Evolutionary conservation across 306 rosid genomes (phyloP).

Genomic region (Corylus avellana): DNA sequence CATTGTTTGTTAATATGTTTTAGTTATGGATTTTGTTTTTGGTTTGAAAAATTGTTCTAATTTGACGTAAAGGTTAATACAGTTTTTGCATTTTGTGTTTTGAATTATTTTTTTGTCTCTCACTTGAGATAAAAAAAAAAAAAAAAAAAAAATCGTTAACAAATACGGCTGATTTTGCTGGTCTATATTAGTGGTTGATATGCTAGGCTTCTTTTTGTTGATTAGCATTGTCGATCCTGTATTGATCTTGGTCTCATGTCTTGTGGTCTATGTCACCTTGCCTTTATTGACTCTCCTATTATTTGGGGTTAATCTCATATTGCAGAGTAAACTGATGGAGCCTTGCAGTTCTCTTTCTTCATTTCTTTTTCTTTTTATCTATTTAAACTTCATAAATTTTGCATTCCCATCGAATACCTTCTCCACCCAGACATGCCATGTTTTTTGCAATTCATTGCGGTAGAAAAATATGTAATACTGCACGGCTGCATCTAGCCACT

Average conservation of each 20-base stretch:
- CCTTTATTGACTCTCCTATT: not conserved
- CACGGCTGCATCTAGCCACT: not conserved
- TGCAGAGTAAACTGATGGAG: too few species aligned
- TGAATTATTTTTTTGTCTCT: too few species aligned
- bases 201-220: not conserved
- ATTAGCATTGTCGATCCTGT: not conserved
- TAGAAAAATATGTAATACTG: not conserved
- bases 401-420: not conserved
- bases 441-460: not conserved
- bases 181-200: not conserved
- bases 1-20: too few species aligned
- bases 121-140: too few species aligned
- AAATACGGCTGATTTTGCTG: too few species aligned
- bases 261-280: not conserved
- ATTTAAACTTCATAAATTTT: not conserved
- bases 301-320: not conserved
- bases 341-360: too few species aligned
- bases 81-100: too few species aligned
- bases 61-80: too few species aligned
- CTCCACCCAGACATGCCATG: not conserved
- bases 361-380: not conserved
- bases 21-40: too few species aligned
- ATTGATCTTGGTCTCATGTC: not conserved
- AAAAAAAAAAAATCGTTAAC: too few species aligned
- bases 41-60: too few species aligned